Evolutionary conservation across 257 asterid genomes (phyloP).

Genomic region (Mentha longifolia): DNA sequence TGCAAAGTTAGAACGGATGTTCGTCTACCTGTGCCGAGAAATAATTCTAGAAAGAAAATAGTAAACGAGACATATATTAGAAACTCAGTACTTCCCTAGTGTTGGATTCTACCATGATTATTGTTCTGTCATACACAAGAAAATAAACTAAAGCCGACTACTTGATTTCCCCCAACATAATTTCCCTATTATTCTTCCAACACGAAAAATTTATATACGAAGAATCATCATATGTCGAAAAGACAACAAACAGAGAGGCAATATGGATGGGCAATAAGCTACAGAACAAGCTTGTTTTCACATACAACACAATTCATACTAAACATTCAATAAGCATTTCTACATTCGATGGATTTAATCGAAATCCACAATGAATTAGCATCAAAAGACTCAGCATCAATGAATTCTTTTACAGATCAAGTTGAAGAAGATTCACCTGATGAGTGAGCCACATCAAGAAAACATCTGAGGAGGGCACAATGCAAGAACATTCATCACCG

Average conservation of each 20-base stretch:
- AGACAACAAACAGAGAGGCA: constrained; percentile 33
- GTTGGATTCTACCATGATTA: constrained; percentile 9
- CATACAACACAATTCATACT: constrained; percentile 37
- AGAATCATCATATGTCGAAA: constrained; percentile 2
- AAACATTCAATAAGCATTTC: not conserved
- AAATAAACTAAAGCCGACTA: not conserved
- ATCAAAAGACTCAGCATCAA: constrained; percentile 1
- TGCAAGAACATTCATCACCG: constrained; percentile 53
- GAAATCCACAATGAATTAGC: not conserved
- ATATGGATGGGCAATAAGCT: constrained; percentile 42
- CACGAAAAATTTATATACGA: not conserved
- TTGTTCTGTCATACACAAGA: constrained; percentile 6
- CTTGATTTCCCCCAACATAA: not conserved
- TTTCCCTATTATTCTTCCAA: not conserved
- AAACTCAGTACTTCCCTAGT: not conserved
- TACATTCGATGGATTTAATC: too few relatives aligned
- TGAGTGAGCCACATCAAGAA: constrained; percentile 85
- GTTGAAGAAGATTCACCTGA: constrained; percentile 50
- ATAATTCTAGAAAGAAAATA: not conserved
- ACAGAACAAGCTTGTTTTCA: constrained; percentile 30
- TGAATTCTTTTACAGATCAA: not conserved
- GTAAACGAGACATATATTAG: not conserved
- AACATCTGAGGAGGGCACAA: constrained; percentile 86
- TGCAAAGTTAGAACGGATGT: not conserved
- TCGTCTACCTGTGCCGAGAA: not conserved